Conservation (phyloP, 257 asterid genomes). For the Solanum paucissectum region DNA sequence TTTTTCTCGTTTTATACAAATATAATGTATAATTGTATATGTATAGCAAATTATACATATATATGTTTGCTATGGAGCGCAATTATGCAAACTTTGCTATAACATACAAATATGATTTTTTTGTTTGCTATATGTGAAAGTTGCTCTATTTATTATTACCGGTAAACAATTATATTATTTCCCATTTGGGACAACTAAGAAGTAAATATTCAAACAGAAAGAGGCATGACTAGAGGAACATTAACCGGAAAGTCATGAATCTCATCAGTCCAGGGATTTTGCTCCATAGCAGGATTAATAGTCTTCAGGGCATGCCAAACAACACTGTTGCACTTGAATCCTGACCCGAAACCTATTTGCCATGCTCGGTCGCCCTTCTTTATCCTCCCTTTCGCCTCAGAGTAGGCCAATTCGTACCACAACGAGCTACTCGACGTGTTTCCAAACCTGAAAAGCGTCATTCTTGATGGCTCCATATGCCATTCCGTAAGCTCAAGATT, state of each 20-base stretch:
- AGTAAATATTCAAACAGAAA: neutral
- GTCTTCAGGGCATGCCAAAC: slow-evolving; percentile 28
- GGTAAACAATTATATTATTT: neutral
- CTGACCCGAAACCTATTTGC: slow-evolving; percentile 31
- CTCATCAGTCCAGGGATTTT: slow-evolving; percentile 27
- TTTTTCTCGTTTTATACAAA: no score
- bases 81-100: no score
- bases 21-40: no score
- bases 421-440: slow-evolving; percentile 31
- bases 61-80: no score
- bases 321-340: slow-evolving; percentile 30
- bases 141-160: no score
- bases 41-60: no score
- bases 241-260: slow-evolving; percentile 20
- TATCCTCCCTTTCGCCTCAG: slow-evolving; percentile 29
- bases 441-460: slow-evolving; percentile 30
- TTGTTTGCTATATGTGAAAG: no score
- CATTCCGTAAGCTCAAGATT: slow-evolving; percentile 4
- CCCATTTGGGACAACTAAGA: neutral
- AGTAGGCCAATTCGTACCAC: slow-evolving; percentile 32
- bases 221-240: slow-evolving; percentile 6
- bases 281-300: slow-evolving; percentile 19
- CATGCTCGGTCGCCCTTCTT: slow-evolving; percentile 24
- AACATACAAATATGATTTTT: no score
- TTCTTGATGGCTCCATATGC: slow-evolving; percentile 38